Percentiles rank a stretch among this genome's conserved stretches.
phyloP scores from a whole-genome alignment of 108 stramenopile species.

The Cylindrotheca closterium region DNA sequence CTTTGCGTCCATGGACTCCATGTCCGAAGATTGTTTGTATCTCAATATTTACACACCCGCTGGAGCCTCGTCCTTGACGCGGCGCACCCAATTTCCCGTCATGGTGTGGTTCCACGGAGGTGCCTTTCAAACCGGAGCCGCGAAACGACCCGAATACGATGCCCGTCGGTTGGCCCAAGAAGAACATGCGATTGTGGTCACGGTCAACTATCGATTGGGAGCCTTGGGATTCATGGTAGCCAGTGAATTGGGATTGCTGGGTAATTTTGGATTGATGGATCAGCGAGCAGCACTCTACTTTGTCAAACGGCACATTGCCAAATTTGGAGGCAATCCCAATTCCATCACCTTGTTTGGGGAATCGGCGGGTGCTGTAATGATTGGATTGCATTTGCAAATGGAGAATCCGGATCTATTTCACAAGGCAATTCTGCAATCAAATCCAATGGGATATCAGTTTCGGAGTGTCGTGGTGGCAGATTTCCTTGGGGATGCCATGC shows the following conservation, averaged over 20 bases:
- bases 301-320: slow-evolving; percentile 68
- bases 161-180: slow-evolving; percentile 56
- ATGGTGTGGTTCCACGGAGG: slow-evolving; percentile 74
- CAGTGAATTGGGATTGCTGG: slow-evolving; percentile 41
- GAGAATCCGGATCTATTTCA: slow-evolving; percentile 54
- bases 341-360: slow-evolving; percentile 86
- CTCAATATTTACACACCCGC: slow-evolving; percentile 69
- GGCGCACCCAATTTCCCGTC: slow-evolving; percentile 19
- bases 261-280: slow-evolving; percentile 73
- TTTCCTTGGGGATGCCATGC: slow-evolving; percentile 79
- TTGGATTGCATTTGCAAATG: slow-evolving; percentile 78
- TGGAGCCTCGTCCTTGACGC: slow-evolving; percentile 28
- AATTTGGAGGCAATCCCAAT: slow-evolving; percentile 87
- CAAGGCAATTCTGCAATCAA: slow-evolving; percentile 63
- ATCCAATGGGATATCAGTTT: slow-evolving; percentile 81
- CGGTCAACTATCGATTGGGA: slow-evolving; percentile 71
- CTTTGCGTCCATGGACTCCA: slow-evolving; percentile 32
- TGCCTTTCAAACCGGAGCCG: slow-evolving; percentile 59
- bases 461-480: slow-evolving; percentile 74
- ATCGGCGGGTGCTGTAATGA: slow-evolving; percentile 81
- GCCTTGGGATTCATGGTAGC: slow-evolving; percentile 69
- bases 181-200: slow-evolving; percentile 61
- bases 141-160: slow-evolving; percentile 49
- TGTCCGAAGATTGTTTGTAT: slow-evolving; percentile 79
- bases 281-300: slow-evolving; percentile 82